Conservation (phyloP, 176 grass and related monocot species). For the Tuctoria greenei region DNA sequence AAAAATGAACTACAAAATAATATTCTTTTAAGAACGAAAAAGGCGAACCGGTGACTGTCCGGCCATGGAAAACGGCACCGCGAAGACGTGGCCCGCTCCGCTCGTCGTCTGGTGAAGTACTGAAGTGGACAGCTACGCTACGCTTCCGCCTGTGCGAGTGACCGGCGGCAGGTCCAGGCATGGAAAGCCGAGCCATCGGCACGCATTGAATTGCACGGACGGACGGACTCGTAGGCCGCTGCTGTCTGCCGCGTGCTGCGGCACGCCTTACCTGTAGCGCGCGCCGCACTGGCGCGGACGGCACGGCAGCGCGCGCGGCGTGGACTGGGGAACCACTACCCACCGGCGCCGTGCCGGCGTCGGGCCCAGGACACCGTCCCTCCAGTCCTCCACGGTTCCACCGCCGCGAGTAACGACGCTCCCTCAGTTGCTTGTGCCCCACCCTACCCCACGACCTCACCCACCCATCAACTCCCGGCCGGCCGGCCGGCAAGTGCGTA, state of each 20-base stretch:
- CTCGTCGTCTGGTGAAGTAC: not conserved
- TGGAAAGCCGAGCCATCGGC: not conserved
- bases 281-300: constrained; percentile 31
- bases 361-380: not conserved
- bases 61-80: not conserved
- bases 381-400: not conserved
- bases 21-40: too few relatives aligned
- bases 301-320: constrained; percentile 5
- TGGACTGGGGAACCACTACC: constrained; percentile 37
- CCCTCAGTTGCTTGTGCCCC: constrained; percentile 2
- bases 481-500: not conserved
- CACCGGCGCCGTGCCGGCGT: not conserved
- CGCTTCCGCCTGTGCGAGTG: not conserved
- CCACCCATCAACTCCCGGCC: constrained; percentile 32
- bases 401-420: constrained; percentile 19
- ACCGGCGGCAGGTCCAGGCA: not conserved
- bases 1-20: too few relatives aligned
- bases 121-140: not conserved
- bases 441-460: constrained; percentile 3
- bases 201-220: not conserved
- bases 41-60: not conserved
- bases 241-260: not conserved
- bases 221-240: not conserved
- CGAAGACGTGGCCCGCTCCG: not conserved
- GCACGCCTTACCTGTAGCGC: constrained; percentile 24